Evolutionary conservation across 1,284 basidiomycete species (phyloP).

Genomic region (Moesziomyces parantarcticus): DNA sequence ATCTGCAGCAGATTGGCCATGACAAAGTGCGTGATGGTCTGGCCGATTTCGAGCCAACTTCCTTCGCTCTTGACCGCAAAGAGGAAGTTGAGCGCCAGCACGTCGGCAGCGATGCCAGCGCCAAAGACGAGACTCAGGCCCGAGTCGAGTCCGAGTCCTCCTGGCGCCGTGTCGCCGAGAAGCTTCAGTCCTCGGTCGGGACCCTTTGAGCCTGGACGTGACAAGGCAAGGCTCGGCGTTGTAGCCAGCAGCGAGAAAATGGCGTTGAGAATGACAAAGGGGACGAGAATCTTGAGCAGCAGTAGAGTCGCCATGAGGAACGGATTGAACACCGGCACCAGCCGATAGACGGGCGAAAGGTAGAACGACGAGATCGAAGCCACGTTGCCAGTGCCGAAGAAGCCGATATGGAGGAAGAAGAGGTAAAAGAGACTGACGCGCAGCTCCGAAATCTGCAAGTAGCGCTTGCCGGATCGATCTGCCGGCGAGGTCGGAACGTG

Average conservation of each 20-base stretch:
- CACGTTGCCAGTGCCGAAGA: conserved; percentile 83
- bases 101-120: conserved; percentile 58
- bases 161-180: conserved; percentile 38
- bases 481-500: neutral
- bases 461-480: conserved; percentile 67
- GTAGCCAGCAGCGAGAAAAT: conserved; percentile 68
- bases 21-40: conserved; percentile 87
- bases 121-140: conserved; percentile 51
- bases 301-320: conserved; percentile 77
- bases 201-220: conserved; percentile 4
- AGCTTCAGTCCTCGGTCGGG: conserved; percentile 42
- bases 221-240: conserved; percentile 6
- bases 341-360: conserved; percentile 85
- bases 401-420: conserved; percentile 86
- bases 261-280: conserved; percentile 77
- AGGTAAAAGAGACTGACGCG: conserved; percentile 83
- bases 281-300: conserved; percentile 73
- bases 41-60: conserved; percentile 90
- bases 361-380: conserved; percentile 91
- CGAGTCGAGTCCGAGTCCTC: conserved; percentile 51
- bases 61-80: conserved; percentile 83
- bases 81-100: conserved; percentile 80
- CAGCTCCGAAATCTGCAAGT: conserved; percentile 75
- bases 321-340: conserved; percentile 86
- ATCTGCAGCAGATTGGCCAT: conserved; percentile 82